phyloP scores from a whole-genome alignment of 805 yeast genomes.

The Kurtzmaniella fragi region DNA sequence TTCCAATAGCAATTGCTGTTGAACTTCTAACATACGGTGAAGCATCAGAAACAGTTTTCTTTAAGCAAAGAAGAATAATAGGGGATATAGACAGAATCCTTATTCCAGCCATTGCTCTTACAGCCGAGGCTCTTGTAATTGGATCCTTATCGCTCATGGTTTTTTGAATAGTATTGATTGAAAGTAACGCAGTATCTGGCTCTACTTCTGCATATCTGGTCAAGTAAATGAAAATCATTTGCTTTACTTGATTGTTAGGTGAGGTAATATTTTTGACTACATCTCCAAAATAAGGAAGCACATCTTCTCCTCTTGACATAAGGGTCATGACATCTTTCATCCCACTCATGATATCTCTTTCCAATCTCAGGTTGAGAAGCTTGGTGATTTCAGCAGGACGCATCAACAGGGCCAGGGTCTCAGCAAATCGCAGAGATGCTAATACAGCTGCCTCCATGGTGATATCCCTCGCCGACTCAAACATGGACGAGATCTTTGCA shows the following conservation, averaged over 20 bases:
- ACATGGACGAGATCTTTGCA: constrained; percentile 59
- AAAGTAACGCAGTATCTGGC: constrained; percentile 83
- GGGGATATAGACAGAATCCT: constrained; percentile 77
- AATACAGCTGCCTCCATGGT: constrained; percentile 81
- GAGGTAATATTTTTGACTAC: constrained; percentile 86
- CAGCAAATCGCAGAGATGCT: constrained; percentile 63
- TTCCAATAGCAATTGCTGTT: constrained; percentile 70
- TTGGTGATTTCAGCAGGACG: constrained; percentile 63
- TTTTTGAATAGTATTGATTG: constrained; percentile 90
- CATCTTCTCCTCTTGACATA: constrained; percentile 37
- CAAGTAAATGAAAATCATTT: constrained; percentile 72
- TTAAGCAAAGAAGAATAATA: constrained; percentile 67
- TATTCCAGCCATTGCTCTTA: constrained; percentile 79
- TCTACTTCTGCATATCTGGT: constrained; percentile 73
- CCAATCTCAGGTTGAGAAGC: constrained; percentile 62
- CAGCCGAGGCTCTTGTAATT: constrained; percentile 62
- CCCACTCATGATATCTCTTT: constrained; percentile 44
- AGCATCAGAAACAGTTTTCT: constrained; percentile 61
- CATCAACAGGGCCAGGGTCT: constrained; percentile 48
- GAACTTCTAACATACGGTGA: constrained; percentile 77
- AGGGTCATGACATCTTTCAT: constrained; percentile 38
- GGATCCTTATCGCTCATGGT: constrained; percentile 68
- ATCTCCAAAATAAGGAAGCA: constrained; percentile 61
- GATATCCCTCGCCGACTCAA: constrained; percentile 75
- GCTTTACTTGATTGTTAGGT: constrained; percentile 54